A percentile compares a stretch with the other conserved stretches of the same genome.
These are phyloP conservation scores for Polygonum aviculare DNA, from an alignment of 148 eudicot genomes.

Conservation along the genomic window DNA sequence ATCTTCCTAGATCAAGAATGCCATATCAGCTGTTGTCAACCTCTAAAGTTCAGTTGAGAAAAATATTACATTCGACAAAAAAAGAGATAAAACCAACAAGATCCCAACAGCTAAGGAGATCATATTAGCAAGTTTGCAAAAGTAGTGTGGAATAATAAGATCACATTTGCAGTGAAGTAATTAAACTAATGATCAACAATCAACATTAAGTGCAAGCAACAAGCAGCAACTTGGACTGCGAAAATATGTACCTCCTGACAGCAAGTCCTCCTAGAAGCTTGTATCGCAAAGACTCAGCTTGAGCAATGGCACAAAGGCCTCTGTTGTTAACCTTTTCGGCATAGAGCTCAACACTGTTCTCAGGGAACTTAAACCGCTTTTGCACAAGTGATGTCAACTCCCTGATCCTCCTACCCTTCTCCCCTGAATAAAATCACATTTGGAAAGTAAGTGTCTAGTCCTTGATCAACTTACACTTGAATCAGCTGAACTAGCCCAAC, in stretches of 20 bases:
- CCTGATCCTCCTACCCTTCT: background rate
- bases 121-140: too few species aligned
- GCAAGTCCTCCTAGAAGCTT: slow-evolving; percentile 1
- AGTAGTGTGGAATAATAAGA: too few species aligned
- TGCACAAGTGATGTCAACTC: background rate
- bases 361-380: background rate
- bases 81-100: background rate
- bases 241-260: background rate
- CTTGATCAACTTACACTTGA: too few species aligned
- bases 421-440: background rate
- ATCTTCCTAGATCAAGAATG: background rate
- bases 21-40: background rate
- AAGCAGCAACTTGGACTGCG: too few species aligned
- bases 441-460: too few species aligned
- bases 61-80: background rate
- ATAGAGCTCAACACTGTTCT: background rate
- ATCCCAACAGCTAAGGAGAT: too few species aligned
- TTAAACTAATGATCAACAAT: too few species aligned
- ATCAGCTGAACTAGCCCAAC: too few species aligned
- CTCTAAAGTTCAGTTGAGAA: background rate
- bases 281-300: background rate
- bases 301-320: background rate
- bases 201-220: too few species aligned
- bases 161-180: too few species aligned
- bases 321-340: background rate